Conservation (phyloP, 805 yeast species). For the Wickerhamomyces ciferrii region DNA sequence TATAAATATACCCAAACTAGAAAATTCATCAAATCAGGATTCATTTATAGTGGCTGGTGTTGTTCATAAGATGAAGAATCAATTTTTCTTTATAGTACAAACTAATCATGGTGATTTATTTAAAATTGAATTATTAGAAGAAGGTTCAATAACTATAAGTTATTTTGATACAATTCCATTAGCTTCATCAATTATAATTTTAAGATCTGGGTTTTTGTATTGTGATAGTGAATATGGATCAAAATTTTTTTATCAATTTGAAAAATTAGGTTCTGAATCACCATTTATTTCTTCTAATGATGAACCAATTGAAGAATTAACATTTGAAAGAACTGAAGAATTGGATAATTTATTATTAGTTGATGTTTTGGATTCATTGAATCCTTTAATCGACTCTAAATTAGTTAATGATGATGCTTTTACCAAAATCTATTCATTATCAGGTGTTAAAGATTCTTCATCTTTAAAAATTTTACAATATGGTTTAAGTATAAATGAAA, state of each 20-base stretch:
- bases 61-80: constrained; percentile 57
- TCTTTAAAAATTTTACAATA: constrained; percentile 43
- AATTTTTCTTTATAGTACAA: constrained; percentile 68
- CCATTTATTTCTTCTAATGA: constrained; percentile 27
- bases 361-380: constrained; percentile 36
- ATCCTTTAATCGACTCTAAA: constrained; percentile 46
- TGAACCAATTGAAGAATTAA: constrained; percentile 24
- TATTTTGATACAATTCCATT: constrained; percentile 77
- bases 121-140: constrained; percentile 52
- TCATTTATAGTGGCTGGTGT: constrained; percentile 47
- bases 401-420: constrained; percentile 25
- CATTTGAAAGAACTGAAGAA: constrained; percentile 25
- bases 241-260: constrained; percentile 73
- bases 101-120: constrained; percentile 68
- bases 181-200: constrained; percentile 48
- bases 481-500: constrained; percentile 54
- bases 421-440: constrained; percentile 36
- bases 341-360: constrained; percentile 57
- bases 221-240: constrained; percentile 60
- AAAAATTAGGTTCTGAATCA: constrained; percentile 61
- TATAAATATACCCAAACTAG: constrained; percentile 54
- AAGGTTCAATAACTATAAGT: constrained; percentile 40
- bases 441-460: constrained; percentile 40
- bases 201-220: constrained; percentile 73
- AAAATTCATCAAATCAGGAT: constrained; percentile 13